Base-by-base conservation (phyloP, 2,329 filamentous ascomycete species). In the Cercospora berteroae region DNA sequence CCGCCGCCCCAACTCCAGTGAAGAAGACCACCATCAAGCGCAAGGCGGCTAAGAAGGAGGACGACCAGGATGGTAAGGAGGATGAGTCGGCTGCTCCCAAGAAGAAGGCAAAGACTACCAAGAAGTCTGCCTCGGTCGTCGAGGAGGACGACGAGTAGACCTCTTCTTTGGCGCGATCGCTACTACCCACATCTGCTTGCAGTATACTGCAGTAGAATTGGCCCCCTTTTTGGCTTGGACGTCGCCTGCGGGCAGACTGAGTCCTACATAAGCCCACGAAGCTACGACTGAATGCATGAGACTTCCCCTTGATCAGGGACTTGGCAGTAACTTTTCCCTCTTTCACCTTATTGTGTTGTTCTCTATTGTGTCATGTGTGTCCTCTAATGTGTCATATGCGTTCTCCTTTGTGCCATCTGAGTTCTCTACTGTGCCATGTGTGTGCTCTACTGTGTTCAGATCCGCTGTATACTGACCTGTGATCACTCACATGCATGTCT, bases 21-120 rank as follows among this genome's bases (percentile, higher is more conserved):
- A 73, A 67, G 60, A 72, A 39, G 33, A 16, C 33, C 1, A 16
- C 33, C 5, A 16, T 13, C 5, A 39, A 39, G 33, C 33, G 33
- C 33, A 39, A 39, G 33, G 1, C 33, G 0, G 1, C 33, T 5
- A 39, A 39, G 33, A 39, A 39, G 33, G 33, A 39, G 33, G 33
- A 16, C 3, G 33, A 36, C 33, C 12, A 4, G 1, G 33, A 39
- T 12, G 13, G 7, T 0, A 13, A 4, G 1, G 33, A 39, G 33
- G 13, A 16, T 0, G 33, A 39, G 33, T 1, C 33, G 6, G 13
- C 33, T 5, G 33, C 5, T 5, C 33, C 33, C 5, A 39, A 39
- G 33, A 39, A 39, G 33, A 39, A 39, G 33, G 33, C 33, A 12
- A 39, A 39, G 33, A 39, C 31, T 5, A 5, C 33, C 33, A 39